Conservation (phyloP, 1,139 yeast species). For the Arxiozyma bovina region DNA sequence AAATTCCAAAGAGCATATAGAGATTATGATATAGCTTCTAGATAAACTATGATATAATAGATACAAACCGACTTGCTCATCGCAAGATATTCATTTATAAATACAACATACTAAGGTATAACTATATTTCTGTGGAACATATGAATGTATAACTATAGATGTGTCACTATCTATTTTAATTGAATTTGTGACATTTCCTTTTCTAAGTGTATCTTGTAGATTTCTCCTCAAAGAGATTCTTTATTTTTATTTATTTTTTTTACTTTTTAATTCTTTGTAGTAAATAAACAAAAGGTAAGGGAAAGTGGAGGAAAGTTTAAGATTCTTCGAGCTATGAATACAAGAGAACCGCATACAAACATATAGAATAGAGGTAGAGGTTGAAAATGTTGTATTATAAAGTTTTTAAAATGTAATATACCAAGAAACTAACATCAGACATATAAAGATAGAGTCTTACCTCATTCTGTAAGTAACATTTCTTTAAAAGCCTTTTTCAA, state of each 20-base stretch:
- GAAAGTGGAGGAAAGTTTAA: not conserved
- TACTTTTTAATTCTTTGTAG: not conserved
- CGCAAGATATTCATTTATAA: not conserved
- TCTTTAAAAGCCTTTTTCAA: not conserved
- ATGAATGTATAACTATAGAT: too few species aligned
- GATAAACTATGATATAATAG: not conserved
- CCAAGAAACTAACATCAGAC: not conserved
- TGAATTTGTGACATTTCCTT: not conserved
- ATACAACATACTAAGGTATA: too few species aligned
- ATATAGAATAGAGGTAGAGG: too few species aligned
- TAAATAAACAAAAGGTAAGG: too few species aligned
- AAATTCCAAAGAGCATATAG: conserved; percentile 45
- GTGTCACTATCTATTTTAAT: too few species aligned
- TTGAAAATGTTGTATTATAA: not conserved
- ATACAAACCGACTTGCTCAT: too few species aligned
- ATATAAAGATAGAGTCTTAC: too few species aligned
- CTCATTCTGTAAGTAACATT: not conserved
- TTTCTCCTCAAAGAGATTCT: too few species aligned
- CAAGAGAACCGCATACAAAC: not conserved
- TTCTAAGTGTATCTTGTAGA: too few species aligned
- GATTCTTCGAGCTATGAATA: not conserved
- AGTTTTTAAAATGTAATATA: too few species aligned
- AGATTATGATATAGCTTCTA: conserved; percentile 33
- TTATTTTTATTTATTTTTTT: too few species aligned
- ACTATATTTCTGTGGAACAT: too few species aligned